phyloP scores from a whole-genome alignment of 176 grass and related monocot genomes.

The Secale cereale region DNA sequence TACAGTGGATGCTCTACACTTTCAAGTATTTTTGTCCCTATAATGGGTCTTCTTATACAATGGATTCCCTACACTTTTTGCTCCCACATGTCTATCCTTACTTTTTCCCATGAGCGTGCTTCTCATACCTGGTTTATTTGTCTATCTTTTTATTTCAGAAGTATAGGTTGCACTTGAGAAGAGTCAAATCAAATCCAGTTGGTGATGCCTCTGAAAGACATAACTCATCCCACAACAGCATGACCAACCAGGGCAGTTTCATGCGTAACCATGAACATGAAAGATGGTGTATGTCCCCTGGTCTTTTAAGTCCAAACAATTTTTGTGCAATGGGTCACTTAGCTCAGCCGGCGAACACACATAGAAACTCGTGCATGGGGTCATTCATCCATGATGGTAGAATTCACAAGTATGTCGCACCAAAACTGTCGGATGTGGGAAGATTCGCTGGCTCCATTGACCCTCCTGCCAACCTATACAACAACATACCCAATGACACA shows the following conservation, averaged over 20 bases:
- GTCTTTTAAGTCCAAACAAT: neutral
- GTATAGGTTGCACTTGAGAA: conserved; percentile 53
- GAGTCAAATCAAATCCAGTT: neutral
- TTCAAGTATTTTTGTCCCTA: neutral
- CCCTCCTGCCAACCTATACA: neutral
- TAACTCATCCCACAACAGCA: neutral
- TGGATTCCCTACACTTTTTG: neutral
- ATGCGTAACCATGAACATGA: conserved; percentile 10
- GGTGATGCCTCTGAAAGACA: neutral
- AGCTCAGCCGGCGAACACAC: neutral
- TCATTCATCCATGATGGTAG: conserved; percentile 7
- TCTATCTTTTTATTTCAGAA: conserved; percentile 51
- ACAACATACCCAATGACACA: conserved; percentile 2
- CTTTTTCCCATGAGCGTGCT: conserved; percentile 12
- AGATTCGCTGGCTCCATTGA: neutral
- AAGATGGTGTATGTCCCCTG: conserved; percentile 9
- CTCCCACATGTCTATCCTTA: neutral
- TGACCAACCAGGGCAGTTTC: conserved; percentile 12
- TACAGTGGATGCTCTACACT: neutral
- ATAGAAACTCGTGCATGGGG: conserved; percentile 7
- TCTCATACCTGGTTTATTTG: neutral
- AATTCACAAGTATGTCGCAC: neutral
- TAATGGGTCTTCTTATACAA: neutral
- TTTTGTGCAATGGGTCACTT: neutral
- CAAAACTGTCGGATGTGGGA: neutral